phyloP scores from a whole-genome alignment of 345 rosid species.

The Pugionium dolabratum region DNA sequence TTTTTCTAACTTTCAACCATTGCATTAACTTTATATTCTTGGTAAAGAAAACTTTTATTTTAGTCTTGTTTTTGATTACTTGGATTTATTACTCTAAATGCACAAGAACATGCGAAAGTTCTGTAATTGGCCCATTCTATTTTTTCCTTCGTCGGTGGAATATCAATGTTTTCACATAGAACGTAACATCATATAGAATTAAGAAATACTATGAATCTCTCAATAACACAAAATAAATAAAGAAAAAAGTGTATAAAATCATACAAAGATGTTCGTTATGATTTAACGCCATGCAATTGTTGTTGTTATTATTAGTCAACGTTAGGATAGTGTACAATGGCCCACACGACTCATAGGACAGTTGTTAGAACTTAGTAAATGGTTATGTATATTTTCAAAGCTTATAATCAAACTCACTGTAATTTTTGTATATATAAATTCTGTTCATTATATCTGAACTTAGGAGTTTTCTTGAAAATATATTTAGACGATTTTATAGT shows the following conservation, averaged over 20 bases:
- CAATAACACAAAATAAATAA: background rate
- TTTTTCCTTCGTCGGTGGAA: background rate
- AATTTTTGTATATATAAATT: background rate
- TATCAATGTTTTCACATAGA: conserved; percentile 1
- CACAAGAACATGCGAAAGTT: background rate
- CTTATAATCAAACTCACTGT: conserved; percentile 14
- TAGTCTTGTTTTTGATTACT: background rate
- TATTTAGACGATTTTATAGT: too few species aligned
- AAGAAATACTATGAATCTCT: conserved; percentile 3
- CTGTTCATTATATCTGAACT: background rate
- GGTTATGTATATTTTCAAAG: conserved; percentile 2
- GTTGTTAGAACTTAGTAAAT: conserved; percentile 25
- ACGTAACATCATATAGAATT: background rate
- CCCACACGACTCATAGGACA: conserved; percentile 30
- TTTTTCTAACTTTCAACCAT: background rate
- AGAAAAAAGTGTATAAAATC: background rate
- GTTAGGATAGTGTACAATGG: conserved; percentile 21
- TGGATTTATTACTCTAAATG: conserved; percentile 13
- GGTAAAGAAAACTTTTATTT: background rate
- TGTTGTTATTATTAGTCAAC: conserved; percentile 29
- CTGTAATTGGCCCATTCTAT: background rate
- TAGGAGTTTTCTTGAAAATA: background rate
- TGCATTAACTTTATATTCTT: background rate
- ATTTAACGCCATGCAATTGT: background rate
- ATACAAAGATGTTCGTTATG: background rate